These are phyloP conservation scores for Pseudocercospora fuligena DNA, from an alignment of 2,329 filamentous ascomycete genomes.

Conservation along the genomic window DNA sequence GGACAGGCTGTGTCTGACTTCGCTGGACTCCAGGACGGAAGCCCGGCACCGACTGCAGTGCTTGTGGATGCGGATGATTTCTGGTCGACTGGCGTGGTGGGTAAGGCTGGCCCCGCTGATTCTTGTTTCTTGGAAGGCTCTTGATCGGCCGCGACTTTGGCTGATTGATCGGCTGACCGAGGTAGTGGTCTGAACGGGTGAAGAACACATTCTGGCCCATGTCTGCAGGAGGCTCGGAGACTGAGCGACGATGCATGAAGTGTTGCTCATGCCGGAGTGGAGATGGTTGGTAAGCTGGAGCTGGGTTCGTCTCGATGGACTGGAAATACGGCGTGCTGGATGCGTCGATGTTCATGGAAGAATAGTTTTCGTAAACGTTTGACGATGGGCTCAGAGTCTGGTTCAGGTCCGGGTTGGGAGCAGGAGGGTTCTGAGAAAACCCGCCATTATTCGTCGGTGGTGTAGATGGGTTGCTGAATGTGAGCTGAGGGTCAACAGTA, in stretches of 20 bases:
- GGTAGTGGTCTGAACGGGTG: slow-evolving; percentile 32
- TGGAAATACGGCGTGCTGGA: slow-evolving; percentile 30
- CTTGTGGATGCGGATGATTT: slow-evolving; percentile 11
- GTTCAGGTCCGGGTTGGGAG: slow-evolving; percentile 13
- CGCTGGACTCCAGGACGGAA: slow-evolving; percentile 19
- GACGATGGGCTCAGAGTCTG: slow-evolving; percentile 22
- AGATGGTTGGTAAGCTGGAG: slow-evolving; percentile 17
- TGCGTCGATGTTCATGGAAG: slow-evolving; percentile 19
- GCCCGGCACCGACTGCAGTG: slow-evolving; percentile 16
- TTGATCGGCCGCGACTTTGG: slow-evolving; percentile 20
- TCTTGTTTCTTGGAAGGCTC: slow-evolving; percentile 22
- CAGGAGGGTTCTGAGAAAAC: slow-evolving; percentile 13
- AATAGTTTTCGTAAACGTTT: slow-evolving; percentile 23
- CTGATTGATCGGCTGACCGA: slow-evolving; percentile 21
- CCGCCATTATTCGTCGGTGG: slow-evolving; percentile 4
- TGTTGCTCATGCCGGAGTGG: slow-evolving; percentile 23
- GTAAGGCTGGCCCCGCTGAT: slow-evolving; percentile 23
- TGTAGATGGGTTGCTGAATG: slow-evolving; percentile 20
- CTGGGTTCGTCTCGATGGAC: slow-evolving; percentile 27
- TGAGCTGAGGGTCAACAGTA: slow-evolving; percentile 23
- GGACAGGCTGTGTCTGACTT: slow-evolving; percentile 23
- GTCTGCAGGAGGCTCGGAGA: slow-evolving; percentile 34
- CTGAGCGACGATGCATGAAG: slow-evolving; percentile 31
- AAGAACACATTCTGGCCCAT: slow-evolving; percentile 27
- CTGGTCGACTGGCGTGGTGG: not conserved